phyloP scores from a whole-genome alignment of 116 monocot genomes.

The Dioscorea cayenensis region DNA sequence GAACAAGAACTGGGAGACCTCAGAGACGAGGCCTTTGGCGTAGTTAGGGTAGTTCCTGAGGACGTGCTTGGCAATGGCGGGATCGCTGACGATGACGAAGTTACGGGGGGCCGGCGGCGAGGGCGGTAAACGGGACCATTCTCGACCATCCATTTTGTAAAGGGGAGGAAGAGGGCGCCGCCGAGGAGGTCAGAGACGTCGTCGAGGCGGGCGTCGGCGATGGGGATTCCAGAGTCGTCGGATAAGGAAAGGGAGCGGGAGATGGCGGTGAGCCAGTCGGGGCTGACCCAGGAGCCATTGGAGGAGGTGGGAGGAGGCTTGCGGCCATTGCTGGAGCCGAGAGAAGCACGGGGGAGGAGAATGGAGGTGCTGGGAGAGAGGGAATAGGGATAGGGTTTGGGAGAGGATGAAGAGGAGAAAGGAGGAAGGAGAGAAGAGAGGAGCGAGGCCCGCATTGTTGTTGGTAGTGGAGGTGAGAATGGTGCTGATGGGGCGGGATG shows the following conservation, averaged over 20 bases:
- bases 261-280: conserved; percentile 76
- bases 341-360: neutral
- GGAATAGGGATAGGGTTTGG: neutral
- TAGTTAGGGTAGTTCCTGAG: conserved; percentile 72
- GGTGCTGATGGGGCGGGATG: neutral
- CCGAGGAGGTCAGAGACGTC: conserved; percentile 91
- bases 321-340: neutral
- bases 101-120: conserved; percentile 81
- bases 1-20: conserved; percentile 92
- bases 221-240: conserved; percentile 76
- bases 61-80: conserved; percentile 80
- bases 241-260: conserved; percentile 27
- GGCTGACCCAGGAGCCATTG: conserved; percentile 73
- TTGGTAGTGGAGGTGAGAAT: too few species aligned
- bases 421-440: neutral
- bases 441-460: neutral
- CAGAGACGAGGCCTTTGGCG: conserved; percentile 89
- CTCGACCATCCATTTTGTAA: conserved; percentile 86
- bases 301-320: neutral
- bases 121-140: conserved; percentile 83
- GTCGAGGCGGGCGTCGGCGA: conserved; percentile 73
- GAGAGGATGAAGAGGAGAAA: neutral
- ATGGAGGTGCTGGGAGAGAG: neutral
- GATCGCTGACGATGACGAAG: conserved; percentile 86
- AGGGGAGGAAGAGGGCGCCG: conserved; percentile 95